Conservation (phyloP, 139 green algal species). For the Pseudopediastrum boryanum region DNA sequence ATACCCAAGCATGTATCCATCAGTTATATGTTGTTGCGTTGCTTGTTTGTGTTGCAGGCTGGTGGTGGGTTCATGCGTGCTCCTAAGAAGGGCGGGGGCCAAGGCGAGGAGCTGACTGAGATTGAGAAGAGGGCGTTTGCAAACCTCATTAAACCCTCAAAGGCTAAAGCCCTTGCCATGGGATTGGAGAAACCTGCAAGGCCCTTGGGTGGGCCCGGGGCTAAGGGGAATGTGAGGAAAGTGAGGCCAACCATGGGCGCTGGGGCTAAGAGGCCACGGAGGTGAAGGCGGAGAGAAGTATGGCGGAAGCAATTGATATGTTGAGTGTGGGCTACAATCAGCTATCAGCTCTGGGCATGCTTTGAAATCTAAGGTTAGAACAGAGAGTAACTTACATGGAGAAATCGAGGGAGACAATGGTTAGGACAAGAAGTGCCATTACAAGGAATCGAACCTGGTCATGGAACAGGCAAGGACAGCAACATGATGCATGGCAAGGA, state of each 20-base stretch:
- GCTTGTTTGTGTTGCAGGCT: slow-evolving; percentile 14
- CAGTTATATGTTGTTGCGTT: slow-evolving; percentile 55
- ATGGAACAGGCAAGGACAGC: too few relatives aligned
- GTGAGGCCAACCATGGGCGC: slow-evolving; percentile 28
- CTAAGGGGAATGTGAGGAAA: slow-evolving; percentile 30
- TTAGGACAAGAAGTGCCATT: too few relatives aligned
- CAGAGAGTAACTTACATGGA: too few relatives aligned
- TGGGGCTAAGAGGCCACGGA: slow-evolving; percentile 15
- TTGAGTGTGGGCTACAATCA: too few relatives aligned
- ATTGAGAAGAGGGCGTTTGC: slow-evolving; percentile 25
- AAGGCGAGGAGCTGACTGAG: slow-evolving; percentile 36
- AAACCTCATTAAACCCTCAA: slow-evolving; percentile 23
- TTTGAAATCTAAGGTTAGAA: too few relatives aligned
- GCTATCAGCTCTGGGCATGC: too few relatives aligned
- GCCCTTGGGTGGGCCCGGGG: slow-evolving; percentile 19
- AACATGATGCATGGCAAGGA: too few relatives aligned
- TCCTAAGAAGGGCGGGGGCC: slow-evolving; percentile 45
- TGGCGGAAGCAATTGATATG: too few relatives aligned
- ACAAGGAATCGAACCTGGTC: too few relatives aligned
- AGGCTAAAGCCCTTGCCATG: slow-evolving; percentile 16
- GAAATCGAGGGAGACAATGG: too few relatives aligned
- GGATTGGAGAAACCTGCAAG: too few relatives aligned
- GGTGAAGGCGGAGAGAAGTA: background rate
- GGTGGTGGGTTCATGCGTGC: slow-evolving; percentile 43
- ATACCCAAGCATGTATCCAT: too few relatives aligned